Conservation (phyloP, 805 yeast species). For the Candida methanosorbosa region DNA sequence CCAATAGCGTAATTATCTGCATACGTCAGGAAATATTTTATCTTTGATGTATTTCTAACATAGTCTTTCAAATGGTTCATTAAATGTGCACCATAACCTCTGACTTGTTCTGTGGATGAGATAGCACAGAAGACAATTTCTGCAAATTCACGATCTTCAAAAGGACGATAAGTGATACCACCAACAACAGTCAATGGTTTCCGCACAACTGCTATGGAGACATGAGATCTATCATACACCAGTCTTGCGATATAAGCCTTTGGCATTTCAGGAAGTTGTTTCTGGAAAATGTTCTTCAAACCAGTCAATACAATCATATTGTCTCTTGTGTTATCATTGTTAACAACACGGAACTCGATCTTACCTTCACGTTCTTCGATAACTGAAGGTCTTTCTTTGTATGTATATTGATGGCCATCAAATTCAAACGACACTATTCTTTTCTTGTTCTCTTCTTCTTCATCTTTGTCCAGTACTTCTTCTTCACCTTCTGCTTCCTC, state of each 20-base stretch:
- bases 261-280: conserved; percentile 98
- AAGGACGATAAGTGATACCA: conserved; percentile 94
- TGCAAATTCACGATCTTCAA: conserved; percentile 84
- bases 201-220: conserved; percentile 92
- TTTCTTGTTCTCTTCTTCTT: conserved; percentile 32
- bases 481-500: conserved; percentile 18
- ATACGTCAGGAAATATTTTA: conserved; percentile 82
- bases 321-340: conserved; percentile 84
- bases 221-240: conserved; percentile 89
- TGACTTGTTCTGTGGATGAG: conserved; percentile 92
- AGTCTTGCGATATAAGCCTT: conserved; percentile 90
- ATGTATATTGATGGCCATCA: conserved; percentile 75
- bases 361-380: conserved; percentile 89
- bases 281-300: conserved; percentile 89
- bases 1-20: conserved; percentile 99
- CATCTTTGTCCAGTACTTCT: conserved; percentile 19
- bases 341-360: conserved; percentile 93
- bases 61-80: conserved; percentile 98
- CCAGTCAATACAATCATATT: conserved; percentile 91
- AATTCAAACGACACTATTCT: conserved; percentile 43
- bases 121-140: conserved; percentile 99
- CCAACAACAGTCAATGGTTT: conserved; percentile 95
- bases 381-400: conserved; percentile 89
- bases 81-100: conserved; percentile 97
- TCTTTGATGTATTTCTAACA: conserved; percentile 78